Base-by-base conservation (phyloP, 768 basidiomycete species). In the Mycena leptocephala region DNA sequence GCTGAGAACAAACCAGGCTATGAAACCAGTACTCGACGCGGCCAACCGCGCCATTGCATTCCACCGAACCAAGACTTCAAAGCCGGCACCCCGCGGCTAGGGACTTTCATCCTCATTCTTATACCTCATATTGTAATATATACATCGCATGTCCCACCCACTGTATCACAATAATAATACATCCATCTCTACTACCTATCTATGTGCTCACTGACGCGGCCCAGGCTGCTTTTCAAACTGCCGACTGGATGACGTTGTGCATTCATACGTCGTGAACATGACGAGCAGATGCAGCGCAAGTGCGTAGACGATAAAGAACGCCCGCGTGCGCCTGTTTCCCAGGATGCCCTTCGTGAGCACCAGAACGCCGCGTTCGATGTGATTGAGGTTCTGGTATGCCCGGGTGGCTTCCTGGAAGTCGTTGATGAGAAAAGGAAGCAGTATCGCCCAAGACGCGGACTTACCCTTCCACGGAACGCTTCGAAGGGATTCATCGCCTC, bases 401-500 rank as follows among this genome's bases (percentile, higher is more conserved):
- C 97, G 88, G n/a, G 95, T 95, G 35, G 97, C 96, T 87, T 99
- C 98, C 98, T 99, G 37, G 41, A 35, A 61, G 56, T 24, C 53
- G 53, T n/a, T n/a, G 26, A 68, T 43, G 30, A 65, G 65, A 72
- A 75, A 30, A 20, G 46, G 51, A 39, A 56, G 46, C 72, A 30
- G 58, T 9, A 53, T 35, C 55, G 28, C 11, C 9, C 33, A 35
- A 33, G 28, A 32, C 43, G 24, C 72, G 6, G 64, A 74, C 97
- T 78, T 80, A 98, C 98, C 83, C 97, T 89, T 2, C 98, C 97
- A 76, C 97, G 93, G 90, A 99, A 99, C 9, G 95, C 97, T 84
- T 99, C 97, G 82, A 99, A 99, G 0, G 98, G 98, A 81, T 99
- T 99, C 93, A 99, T 97, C 66, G 96, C 93, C 85, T 98, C 96